Evolutionary conservation across 805 yeast species (phyloP), one percentile per base, ranked within the genome.

Genomic region (Schizosaccharomyces pombe): DNA sequence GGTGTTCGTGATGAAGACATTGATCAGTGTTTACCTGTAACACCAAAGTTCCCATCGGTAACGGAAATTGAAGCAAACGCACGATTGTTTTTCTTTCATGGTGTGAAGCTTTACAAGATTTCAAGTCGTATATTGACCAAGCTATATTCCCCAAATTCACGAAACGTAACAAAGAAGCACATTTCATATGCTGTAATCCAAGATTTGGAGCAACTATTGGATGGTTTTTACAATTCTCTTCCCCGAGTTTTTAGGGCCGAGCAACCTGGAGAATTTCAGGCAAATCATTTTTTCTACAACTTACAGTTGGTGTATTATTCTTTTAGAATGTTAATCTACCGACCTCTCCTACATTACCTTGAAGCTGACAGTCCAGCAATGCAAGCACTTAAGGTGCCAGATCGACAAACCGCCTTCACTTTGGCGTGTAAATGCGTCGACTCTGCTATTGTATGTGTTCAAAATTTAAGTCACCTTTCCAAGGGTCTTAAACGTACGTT

Each of bases 251-350:
- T 49, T 29, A 37, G 33, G 58, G n/a, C 47, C 56, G 53, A 55
- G 32, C 58, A 68, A 82, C 52, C 47, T n/a, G 28, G 31, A 8
- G 19, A 32, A 2, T 19, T 8, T 8, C 28, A 16, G 14, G 22
- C 16, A 19, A 49, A 32, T 30, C 28, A 26, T 55, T 19, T 39
- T 52, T 5, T 43, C 30, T 43, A 43, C 30, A 26, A 29, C 14
- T 30, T 43, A 14, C 56, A 58, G 12, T 47, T 66, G 55, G 59
- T 68, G 16, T 64, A 62, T 55, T 63, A 67, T 55, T 84, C 84
- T 62, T 83, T 85, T 55, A 82, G 82, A 63, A 78, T 85, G 56
- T 80, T 83, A 61, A 70, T 86, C n/a, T 86, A 85, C 62, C 75
- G 94, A 53, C 95, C 95, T 1, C 86, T 85, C 62, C 82, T 86